Conservation (phyloP, 495 filamentous ascomycete genomes). For the Aspergillus asperescens region DNA sequence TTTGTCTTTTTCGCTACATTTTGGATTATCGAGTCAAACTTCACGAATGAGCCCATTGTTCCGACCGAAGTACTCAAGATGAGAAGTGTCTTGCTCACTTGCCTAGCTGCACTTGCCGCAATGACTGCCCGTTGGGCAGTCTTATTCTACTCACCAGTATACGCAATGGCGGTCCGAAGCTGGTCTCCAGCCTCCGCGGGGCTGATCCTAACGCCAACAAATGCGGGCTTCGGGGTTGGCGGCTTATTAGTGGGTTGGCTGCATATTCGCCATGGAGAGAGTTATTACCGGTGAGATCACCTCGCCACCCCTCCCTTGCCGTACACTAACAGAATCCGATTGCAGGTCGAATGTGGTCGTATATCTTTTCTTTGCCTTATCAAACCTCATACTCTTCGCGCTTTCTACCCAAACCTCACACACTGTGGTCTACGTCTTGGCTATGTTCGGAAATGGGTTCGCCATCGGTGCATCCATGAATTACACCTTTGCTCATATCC, state of each 20-base stretch:
- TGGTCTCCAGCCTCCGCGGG: constrained; percentile 63
- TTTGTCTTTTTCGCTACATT: constrained; percentile 50
- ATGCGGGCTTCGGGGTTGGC: constrained; percentile 65
- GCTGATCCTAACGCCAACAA: constrained; percentile 68
- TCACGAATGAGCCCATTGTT: constrained; percentile 61
- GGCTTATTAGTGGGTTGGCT: constrained; percentile 63
- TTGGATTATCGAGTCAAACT: constrained; percentile 52
- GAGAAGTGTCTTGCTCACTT: constrained; percentile 61
- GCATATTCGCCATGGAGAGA: constrained; percentile 61
- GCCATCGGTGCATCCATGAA: constrained; percentile 65
- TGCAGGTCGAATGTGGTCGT: constrained; percentile 49
- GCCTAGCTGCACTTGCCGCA: constrained; percentile 60
- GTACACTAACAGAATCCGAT: not conserved
- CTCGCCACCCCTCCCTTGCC: not conserved
- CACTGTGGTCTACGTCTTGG: constrained; percentile 42
- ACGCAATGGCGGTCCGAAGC: constrained; percentile 62
- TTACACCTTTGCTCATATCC: constrained; percentile 70
- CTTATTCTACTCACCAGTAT: constrained; percentile 73
- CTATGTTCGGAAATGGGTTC: constrained; percentile 62
- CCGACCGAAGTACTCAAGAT: constrained; percentile 58
- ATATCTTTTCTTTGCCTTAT: constrained; percentile 49
- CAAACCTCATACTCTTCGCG: constrained; percentile 45
- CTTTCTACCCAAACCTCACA: constrained; percentile 46
- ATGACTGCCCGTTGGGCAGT: constrained; percentile 74
- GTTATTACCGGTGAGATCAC: constrained; percentile 52